Base-by-base conservation (phyloP, 225 moss, liverwort and hornwort genomes). In the Pseudisothecium myosuroides region DNA sequence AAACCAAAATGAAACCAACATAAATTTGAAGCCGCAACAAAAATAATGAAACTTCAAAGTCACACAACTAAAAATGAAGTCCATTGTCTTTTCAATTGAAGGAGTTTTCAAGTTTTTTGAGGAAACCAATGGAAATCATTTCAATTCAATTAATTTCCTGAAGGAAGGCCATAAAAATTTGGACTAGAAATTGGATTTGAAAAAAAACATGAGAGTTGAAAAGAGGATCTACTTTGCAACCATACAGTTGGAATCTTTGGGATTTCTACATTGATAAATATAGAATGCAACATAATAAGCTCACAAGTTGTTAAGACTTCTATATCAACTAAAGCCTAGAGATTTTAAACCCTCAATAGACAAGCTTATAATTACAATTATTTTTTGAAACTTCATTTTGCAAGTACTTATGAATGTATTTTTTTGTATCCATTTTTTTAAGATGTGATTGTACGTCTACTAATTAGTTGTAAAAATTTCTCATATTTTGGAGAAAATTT, bases 211-310 rank as follows among this genome's bases (percentile, higher is more conserved):
- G 3, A 11, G 2, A 67, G 7, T 69, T 69, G 39, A 23, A 22
- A 63, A 8, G 50, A 50, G 50, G 8, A 4, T 69, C 7, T 0
- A 23, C 7, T 69, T 39, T 22, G 4, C n/a, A 22, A 12, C 1
- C 1, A 22, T 22, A n/a, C 7, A 23, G 2, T 4, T 1, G 0
- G 2, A 5, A 68, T 68, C 22, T 23, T 39, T 4, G 0, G 10
- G 3, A 4, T 2, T 5, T 5, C 1, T 37, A 0, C 10, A 43
- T 27, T 43, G 17, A 72, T 26, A 28, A 43, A 27, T 28, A 43
- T 28, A 28, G 2, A 28, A 4, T 10, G 9, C 0, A 29, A 0
- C 6, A 28, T 31, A 29, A 29, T 31, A 1, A 74, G 10, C 3
- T 17, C 5, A 74, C 0, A 74, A 2, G 54, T 31, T 39, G 8